Conservation (phyloP, 2,329 filamentous ascomycete genomes). For the Penicillium sp. region DNA sequence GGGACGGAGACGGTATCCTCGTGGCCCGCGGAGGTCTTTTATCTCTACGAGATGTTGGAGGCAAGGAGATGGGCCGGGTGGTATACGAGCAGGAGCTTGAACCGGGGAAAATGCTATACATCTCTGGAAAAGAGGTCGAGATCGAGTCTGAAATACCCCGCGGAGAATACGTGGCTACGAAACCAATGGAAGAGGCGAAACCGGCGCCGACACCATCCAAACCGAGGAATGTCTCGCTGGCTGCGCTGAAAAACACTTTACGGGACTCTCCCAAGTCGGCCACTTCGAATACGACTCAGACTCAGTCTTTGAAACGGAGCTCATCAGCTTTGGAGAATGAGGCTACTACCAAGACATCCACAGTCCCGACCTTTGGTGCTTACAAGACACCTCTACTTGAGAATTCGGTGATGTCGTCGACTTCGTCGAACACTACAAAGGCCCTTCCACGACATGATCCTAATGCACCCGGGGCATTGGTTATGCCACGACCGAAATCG, state of each 20-base stretch:
- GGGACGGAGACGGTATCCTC: conserved; percentile 68
- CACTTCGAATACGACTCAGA: conserved; percentile 5
- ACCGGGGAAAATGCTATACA: conserved; percentile 56
- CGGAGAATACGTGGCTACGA: conserved; percentile 51
- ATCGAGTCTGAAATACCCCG: conserved; percentile 59
- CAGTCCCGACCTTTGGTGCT: conserved; percentile 41
- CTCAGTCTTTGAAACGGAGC: conserved; percentile 15
- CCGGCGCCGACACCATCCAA: conserved; percentile 16
- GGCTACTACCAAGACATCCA: conserved; percentile 41
- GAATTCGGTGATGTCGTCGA: conserved; percentile 48
- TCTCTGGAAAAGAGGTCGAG: conserved; percentile 65
- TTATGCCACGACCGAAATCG: conserved; percentile 60
- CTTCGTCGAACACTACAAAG: conserved; percentile 43
- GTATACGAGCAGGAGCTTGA: conserved; percentile 54
- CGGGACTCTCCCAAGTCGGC: conserved; percentile 7
- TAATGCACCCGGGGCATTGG: conserved; percentile 53
- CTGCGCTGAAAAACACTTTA: conserved; percentile 12
- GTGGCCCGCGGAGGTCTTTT: conserved; percentile 55
- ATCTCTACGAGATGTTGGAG: conserved; percentile 58
- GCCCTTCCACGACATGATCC: conserved; percentile 64
- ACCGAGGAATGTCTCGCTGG: conserved; percentile 19
- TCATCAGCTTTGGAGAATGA: conserved; percentile 24
- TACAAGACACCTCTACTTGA: conserved; percentile 62
- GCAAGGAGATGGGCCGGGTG: conserved; percentile 58
- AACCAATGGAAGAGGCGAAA: conserved; percentile 22